Percentiles rank a stretch among this genome's conserved stretches.
Evolutionary conservation across 139 green algal genomes (phyloP).

Genomic region (Coccomyxa sp.): DNA sequence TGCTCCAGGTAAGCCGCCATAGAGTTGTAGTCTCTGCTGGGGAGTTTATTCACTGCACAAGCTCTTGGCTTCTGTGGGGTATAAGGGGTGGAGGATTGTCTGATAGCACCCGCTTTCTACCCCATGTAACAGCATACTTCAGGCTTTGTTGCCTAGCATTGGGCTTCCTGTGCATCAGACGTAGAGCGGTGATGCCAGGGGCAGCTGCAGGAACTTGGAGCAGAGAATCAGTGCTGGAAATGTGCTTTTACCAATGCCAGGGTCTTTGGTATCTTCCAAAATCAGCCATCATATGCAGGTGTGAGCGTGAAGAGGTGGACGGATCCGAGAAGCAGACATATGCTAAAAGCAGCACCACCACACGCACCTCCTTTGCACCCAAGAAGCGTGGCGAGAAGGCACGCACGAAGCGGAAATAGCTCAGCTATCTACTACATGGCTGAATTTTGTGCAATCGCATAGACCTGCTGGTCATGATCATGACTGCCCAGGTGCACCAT

Average conservation of each 20-base stretch:
- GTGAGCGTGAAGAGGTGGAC: slow-evolving; percentile 4
- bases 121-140: neutral
- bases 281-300: neutral
- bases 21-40: too few relatives aligned
- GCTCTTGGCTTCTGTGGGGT: neutral
- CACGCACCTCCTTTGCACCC: neutral
- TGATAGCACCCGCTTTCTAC: neutral
- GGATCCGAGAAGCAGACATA: slow-evolving; percentile 16
- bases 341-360: neutral
- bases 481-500: too few relatives aligned
- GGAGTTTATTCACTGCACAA: too few relatives aligned
- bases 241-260: neutral
- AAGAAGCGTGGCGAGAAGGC: slow-evolving; percentile 15
- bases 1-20: slow-evolving; percentile 2
- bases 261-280: neutral
- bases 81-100: neutral
- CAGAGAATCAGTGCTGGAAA: neutral
- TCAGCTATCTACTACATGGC: too few relatives aligned
- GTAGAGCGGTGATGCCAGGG: neutral
- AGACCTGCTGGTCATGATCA: too few relatives aligned
- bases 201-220: neutral
- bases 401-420: too few relatives aligned
- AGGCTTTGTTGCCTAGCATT: too few relatives aligned
- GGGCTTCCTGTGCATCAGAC: neutral
- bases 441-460: too few relatives aligned